Percentiles rank a stretch among this genome's conserved stretches.
Conservation (phyloP, 805 yeast species). For the Lipomyces yamadae region DNA sequence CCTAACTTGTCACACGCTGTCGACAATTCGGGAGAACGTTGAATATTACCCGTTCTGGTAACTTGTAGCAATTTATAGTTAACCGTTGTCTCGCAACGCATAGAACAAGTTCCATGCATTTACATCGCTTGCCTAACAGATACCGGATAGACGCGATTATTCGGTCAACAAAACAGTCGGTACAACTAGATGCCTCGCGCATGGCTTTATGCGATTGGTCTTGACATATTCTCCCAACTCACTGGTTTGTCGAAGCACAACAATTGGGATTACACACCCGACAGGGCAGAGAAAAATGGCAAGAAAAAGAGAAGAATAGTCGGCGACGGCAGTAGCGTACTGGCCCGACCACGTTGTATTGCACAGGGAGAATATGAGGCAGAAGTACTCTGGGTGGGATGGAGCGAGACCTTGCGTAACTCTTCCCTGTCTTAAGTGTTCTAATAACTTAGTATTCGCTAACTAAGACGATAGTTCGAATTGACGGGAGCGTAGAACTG, state of each 20-base stretch:
- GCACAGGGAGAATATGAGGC: conserved; percentile 14
- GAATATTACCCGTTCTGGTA: too few species aligned
- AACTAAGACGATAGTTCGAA: conserved; percentile 14
- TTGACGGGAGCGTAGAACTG: conserved; percentile 18
- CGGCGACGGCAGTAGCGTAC: not conserved
- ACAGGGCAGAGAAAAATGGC: not conserved
- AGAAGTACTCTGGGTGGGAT: conserved; percentile 27
- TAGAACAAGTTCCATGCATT: too few species aligned
- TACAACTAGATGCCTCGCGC: conserved; percentile 13
- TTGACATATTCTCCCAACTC: conserved; percentile 18
- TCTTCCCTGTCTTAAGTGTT: not conserved
- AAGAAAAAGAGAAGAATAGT: not conserved
- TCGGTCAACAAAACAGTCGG: not conserved
- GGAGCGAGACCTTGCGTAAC: conserved; percentile 23
- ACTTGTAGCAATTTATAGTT: too few species aligned
- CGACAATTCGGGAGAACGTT: too few species aligned
- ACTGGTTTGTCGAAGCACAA: conserved; percentile 5
- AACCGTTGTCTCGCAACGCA: too few species aligned
- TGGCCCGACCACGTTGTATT: conserved; percentile 12
- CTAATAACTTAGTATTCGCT: not conserved
- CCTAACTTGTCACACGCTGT: not conserved
- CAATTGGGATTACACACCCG: not conserved
- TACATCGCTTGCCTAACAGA: not conserved
- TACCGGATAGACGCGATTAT: not conserved
- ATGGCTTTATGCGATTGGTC: conserved; percentile 25